Percentiles rank a stretch among this genome's conserved stretches.
Evolutionary conservation across 495 filamentous ascomycete genomes (phyloP).

Genomic region (Amphirosellinia nigrospora): DNA sequence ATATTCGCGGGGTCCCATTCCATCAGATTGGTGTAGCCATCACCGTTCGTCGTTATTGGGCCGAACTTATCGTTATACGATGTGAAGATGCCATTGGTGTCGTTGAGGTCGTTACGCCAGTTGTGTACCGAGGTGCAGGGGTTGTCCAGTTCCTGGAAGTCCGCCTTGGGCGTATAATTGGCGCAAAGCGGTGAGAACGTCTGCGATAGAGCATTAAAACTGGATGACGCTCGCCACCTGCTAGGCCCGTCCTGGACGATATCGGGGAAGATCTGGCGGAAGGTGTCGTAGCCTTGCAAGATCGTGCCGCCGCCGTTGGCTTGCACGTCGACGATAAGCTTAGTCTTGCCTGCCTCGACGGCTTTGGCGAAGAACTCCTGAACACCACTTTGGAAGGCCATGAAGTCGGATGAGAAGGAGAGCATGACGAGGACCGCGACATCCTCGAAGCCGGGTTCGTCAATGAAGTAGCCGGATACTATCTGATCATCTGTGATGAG

Average conservation of each 20-base stretch:
- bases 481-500: conserved; percentile 43
- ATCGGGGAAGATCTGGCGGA: conserved; percentile 25
- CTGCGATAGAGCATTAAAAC: conserved; percentile 17
- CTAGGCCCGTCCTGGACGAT: conserved; percentile 21
- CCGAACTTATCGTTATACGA: conserved; percentile 62
- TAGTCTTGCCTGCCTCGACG: conserved; percentile 47
- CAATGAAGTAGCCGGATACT: conserved; percentile 53
- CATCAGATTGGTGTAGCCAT: conserved; percentile 54
- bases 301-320: conserved; percentile 55
- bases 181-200: conserved; percentile 8
- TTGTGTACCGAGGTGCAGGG: conserved; percentile 14
- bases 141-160: conserved; percentile 7
- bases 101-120: conserved; percentile 25
- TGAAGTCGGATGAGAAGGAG: conserved; percentile 4
- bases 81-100: conserved; percentile 50
- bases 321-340: conserved; percentile 56
- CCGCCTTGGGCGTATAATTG: conserved; percentile 21
- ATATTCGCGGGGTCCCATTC: conserved; percentile 15
- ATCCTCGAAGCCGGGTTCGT: conserved; percentile 45
- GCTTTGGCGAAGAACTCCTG: conserved; percentile 43
- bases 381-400: conserved; percentile 41
- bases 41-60: conserved; percentile 47
- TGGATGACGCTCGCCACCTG: conserved; percentile 11
- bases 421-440: conserved; percentile 43
- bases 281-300: conserved; percentile 33